phyloP scores from a whole-genome alignment of 441 rosid genomes.

The Gossypium gossypioides region DNA sequence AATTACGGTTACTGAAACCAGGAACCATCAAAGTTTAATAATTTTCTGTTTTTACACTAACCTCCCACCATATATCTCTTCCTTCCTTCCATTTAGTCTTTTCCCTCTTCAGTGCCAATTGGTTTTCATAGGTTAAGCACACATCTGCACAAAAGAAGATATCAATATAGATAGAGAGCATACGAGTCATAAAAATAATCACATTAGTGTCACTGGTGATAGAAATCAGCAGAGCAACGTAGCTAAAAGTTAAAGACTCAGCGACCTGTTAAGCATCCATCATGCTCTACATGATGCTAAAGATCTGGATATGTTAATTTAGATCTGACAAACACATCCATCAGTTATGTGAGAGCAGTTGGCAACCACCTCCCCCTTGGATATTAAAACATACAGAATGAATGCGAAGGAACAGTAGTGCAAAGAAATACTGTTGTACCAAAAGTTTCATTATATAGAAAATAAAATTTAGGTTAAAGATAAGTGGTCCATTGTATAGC shows the following conservation, averaged over 20 bases:
- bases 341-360: neutral
- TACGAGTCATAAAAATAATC: neutral
- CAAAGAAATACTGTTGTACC: neutral
- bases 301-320: neutral
- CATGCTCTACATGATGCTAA: neutral
- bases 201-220: neutral
- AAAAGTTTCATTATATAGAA: neutral
- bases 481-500: neutral
- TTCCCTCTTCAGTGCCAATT: conserved; percentile 58
- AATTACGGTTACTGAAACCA: conserved; percentile 7
- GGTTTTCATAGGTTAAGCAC: conserved; percentile 72
- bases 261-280: neutral
- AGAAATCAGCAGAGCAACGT: neutral
- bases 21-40: neutral
- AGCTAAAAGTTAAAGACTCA: neutral
- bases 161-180: neutral
- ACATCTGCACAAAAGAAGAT: conserved; percentile 32
- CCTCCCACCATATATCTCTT: conserved; percentile 98
- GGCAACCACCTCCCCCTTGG: neutral
- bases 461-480: neutral
- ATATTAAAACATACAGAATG: neutral
- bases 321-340: neutral
- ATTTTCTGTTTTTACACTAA: conserved; percentile 20
- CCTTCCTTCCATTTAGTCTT: conserved; percentile 72
- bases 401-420: neutral